A percentile compares a stretch with the other conserved stretches of the same genome.
Conservation (phyloP, 345 rosid species). For the Gossypium ekmanianum region DNA sequence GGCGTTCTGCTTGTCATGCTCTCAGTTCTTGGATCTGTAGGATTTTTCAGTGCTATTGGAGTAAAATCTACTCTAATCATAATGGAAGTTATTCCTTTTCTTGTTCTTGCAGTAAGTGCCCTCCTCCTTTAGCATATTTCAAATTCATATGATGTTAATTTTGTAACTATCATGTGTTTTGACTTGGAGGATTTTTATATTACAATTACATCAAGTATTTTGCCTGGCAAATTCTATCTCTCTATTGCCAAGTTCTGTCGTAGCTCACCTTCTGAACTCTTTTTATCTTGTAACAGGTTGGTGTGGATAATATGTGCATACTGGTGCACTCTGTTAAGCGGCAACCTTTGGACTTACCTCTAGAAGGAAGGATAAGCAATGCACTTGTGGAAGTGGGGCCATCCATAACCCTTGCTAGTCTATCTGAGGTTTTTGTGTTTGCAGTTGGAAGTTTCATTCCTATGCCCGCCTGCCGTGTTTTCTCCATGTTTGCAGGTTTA, state of each 20-base stretch:
- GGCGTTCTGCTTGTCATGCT: constrained; percentile 97
- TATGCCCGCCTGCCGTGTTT: constrained; percentile 97
- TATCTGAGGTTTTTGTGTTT: constrained; percentile 89
- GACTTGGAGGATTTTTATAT: neutral
- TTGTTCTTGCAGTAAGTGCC: constrained; percentile 91
- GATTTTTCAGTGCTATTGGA: constrained; percentile 91
- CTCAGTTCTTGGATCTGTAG: constrained; percentile 93
- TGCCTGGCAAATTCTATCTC: neutral
- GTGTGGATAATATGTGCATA: constrained; percentile 98
- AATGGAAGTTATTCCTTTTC: constrained; percentile 98
- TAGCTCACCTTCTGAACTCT: constrained; percentile 16
- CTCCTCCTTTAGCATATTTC: constrained; percentile 12
- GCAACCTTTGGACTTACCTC: constrained; percentile 69
- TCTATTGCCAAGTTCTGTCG: neutral
- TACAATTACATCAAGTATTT: neutral
- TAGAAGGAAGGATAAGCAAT: constrained; percentile 83
- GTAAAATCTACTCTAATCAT: constrained; percentile 92
- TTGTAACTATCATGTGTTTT: neutral
- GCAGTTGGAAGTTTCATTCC: constrained; percentile 94
- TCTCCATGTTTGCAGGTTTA: constrained; percentile 97
- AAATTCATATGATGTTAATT: constrained; percentile 7
- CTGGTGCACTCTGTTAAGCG: constrained; percentile 94
- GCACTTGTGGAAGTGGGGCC: constrained; percentile 99
- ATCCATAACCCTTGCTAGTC: constrained; percentile 95
- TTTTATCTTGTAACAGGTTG: constrained; percentile 53